Base-by-base conservation (phyloP, 2,329 filamentous ascomycete species). In the Fusarium metavorans region DNA sequence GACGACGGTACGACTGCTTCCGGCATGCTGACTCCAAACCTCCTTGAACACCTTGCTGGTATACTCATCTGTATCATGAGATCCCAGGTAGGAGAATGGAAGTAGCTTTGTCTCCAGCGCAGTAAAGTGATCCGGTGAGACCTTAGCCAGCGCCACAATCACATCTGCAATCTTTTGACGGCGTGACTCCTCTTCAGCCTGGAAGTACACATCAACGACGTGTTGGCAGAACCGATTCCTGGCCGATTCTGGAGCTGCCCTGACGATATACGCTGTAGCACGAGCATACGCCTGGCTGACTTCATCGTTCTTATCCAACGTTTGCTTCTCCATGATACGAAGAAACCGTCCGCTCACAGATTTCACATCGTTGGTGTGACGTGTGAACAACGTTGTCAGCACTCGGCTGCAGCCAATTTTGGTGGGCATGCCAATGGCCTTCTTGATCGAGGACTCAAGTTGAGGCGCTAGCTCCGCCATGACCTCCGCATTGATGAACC, bases 381-480 rank as follows among this genome's bases (percentile, higher is more conserved):
- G 91, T 60, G 95, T 96, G 60, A 94, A 94, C 9, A 99, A 88
- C 1, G 94, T 95, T 9, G 94, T 93, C 35, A 99, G 87, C 3
- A 98, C 92, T 65, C 95, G 91, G 73, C 93, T 94, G 79, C 95
- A 97, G 41, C 95, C 97, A 57, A 98, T 93, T 85, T 98, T 98
- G 0, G 95, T 97, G 2, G 96, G 96, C 84, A 98, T 92, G 2
- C 95, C 96, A 41, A 99, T 92, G 1, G 95, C 94, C 30, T 89
- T 92, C 81, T 96, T 97, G 83, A 98, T 94, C 0, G 93, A 92
- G 34, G 89, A 88, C 81, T 97, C 93, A 0, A 99, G 88, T 52
- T 87, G 90, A 3, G 92, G 91, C 39, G 92, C 91, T 11, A 98
- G 87, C 23, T 91, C 87, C 54, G 88, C 88, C 91, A 98, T 96